Evolutionary conservation across 345 rosid genomes (phyloP), one percentile per base, ranked within the genome.

Genomic region (Conringia planisiliqua): DNA sequence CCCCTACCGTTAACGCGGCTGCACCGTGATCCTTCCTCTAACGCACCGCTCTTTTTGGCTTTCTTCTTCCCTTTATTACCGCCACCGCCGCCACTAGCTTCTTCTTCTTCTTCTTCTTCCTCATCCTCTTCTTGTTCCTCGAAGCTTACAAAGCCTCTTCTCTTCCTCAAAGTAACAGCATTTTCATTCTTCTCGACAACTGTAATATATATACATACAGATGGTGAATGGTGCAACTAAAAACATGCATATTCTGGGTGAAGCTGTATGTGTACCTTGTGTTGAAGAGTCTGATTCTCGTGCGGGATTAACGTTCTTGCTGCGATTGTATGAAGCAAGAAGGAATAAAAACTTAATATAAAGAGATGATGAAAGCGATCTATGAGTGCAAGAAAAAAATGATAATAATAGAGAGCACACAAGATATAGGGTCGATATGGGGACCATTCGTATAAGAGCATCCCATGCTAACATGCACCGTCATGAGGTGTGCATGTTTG

Each of bases 1-100:
- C 99, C 99, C 77, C 97, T 82, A 32, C 99, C 99, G 30, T 95
- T 95, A 13, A 90, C 97, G 1, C 99, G 89, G 77, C 97, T 95
- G 84, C 97, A 95, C 76, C 97, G 56, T 30, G 99, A 92, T 26
- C 96, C 99, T 73, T 85, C 93, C 89, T 87, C 80, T 4, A 90
- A 60, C 42, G 72, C 82, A 72, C 86, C 85, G 35, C 86, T 69
- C 43, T 77, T 83, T 43, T 83, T 88, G 67, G 68, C 85, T 46
- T 84, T 88, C 85, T 80, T 90, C 51, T 71, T 71, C 57, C 77
- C 73, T 78, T 83, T 85, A 7, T 39, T 70, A 75, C 76, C 48
- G n/a, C 70, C 74, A 14, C 44, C 42, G 22, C 33, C 50, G 0
- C 43, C 68, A 44, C 12, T 48, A 43, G 42, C 80, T 40, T 29